Base-by-base conservation (phyloP, 768 basidiomycete species). In the Pisolithus tinctorius region DNA sequence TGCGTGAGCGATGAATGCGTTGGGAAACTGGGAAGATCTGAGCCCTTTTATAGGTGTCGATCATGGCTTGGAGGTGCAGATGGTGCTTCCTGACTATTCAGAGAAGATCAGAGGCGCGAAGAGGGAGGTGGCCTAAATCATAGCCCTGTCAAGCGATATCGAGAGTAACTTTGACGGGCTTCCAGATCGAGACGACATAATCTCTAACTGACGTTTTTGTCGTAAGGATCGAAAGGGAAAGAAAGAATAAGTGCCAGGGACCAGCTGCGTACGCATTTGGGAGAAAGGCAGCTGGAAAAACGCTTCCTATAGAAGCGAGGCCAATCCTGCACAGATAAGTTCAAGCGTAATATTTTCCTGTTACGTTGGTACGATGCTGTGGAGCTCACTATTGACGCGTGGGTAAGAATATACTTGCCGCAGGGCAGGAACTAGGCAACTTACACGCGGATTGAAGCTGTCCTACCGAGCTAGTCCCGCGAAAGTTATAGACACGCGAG, bases 11-110 rank as follows among this genome's bases (percentile, higher is more conserved):
- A 26, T 14, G 17, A 16, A 37, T 17, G 31, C 14, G 11, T 20
- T 31, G 10, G 34, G 25, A 44, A 44, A 27, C 30, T 8, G 30
- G 6, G 31, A 47, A 31, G 25, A 23, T 36, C 45, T 51, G 41
- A 34, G 55, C 53, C 55, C 55, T 57, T 54, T 57, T 57, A 57
- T 57, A 57, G 53, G 47, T 34, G 55, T 54, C 55, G 53, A 57
- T 57, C 55, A 56, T 56, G 40, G 38, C 27, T 47, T 47, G 38
- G 27, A 34, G 31, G 45, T 27, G 55, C 30, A 20, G 53, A 23
- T 23, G 42, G 46, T 47, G 49, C 37, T 53, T 45, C 37, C 53
- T 57, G 55, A 45, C 55, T 43, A 54, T 56, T 56, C 49, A 40
- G 50, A 56, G 53, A 34, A 48, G 30, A 48, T 11, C 45, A 47